Conservation (phyloP, 108 stramenopile species). For the Skeletonema menzelii region DNA sequence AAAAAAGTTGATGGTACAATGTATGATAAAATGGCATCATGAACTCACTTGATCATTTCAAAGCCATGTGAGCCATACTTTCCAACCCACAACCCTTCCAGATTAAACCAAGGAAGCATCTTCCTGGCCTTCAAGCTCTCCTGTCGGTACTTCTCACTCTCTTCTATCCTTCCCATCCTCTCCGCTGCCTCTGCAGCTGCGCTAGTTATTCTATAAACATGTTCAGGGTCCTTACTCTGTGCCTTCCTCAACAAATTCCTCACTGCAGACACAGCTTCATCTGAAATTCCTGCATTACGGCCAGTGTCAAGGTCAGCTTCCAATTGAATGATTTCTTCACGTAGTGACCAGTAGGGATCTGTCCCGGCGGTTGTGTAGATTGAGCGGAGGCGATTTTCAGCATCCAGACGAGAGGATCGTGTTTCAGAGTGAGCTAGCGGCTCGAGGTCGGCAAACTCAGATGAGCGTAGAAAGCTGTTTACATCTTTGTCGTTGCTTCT, state of each 20-base stretch:
- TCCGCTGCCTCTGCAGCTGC: constrained; percentile 43
- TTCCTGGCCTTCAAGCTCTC: constrained; percentile 50
- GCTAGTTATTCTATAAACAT: constrained; percentile 30
- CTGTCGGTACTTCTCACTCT: constrained; percentile 43
- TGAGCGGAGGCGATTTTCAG: constrained; percentile 13
- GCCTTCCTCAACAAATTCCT: constrained; percentile 18
- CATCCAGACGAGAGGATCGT: constrained; percentile 16
- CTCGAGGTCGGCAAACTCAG: constrained; percentile 39
- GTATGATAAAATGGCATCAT: neutral
- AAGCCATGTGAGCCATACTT: constrained; percentile 81
- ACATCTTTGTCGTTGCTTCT: neutral
- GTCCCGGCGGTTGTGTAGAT: constrained; percentile 31
- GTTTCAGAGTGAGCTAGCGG: constrained; percentile 14
- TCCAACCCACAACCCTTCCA: constrained; percentile 86
- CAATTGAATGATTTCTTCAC: constrained; percentile 32
- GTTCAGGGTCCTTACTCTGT: constrained; percentile 34
- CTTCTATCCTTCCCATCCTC: constrained; percentile 33
- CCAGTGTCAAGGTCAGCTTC: constrained; percentile 12
- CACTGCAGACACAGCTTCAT: constrained; percentile 4
- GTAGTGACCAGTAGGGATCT: constrained; percentile 38
- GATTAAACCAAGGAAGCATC: constrained; percentile 67
- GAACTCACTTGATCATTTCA: constrained; percentile 43
- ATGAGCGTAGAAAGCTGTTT: constrained; percentile 18
- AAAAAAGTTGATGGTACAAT: neutral
- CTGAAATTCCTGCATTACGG: neutral